These are phyloP conservation scores for Westerdykella ornata DNA, from an alignment of 2,329 filamentous ascomycete genomes.

Conservation along the genomic window DNA sequence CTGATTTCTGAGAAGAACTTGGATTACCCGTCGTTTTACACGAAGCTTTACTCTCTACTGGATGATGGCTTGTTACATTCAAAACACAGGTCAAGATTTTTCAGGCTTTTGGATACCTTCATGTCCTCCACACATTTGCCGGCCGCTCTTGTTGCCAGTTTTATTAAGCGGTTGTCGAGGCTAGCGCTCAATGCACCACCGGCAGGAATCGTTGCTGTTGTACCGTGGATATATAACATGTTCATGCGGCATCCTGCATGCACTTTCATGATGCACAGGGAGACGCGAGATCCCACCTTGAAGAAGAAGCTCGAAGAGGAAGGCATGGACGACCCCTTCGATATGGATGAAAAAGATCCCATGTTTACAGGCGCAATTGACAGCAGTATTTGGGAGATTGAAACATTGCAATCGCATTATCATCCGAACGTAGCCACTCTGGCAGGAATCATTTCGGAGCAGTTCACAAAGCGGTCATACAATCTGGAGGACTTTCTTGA, in stretches of 20 bases:
- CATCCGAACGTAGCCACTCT: conserved; percentile 95
- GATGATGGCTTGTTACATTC: conserved; percentile 84
- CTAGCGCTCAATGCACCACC: conserved; percentile 84
- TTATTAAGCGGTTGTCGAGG: conserved; percentile 86
- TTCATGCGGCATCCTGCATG: conserved; percentile 83
- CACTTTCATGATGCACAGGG: conserved; percentile 93
- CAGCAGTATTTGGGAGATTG: conserved; percentile 90
- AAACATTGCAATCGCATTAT: conserved; percentile 85
- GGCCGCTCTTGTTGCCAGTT: conserved; percentile 83
- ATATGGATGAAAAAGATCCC: conserved; percentile 69
- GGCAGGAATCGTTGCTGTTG: conserved; percentile 75
- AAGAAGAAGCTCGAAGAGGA: conserved; percentile 55
- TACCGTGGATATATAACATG: conserved; percentile 94
- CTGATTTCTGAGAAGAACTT: conserved; percentile 89
- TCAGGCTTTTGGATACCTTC: conserved; percentile 86
- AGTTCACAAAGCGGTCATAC: conserved; percentile 94
- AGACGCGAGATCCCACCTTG: conserved; percentile 52
- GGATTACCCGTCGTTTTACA: conserved; percentile 91
- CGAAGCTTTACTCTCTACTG: conserved; percentile 86
- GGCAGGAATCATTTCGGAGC: conserved; percentile 87
- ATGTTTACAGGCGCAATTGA: conserved; percentile 83
- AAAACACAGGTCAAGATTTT: conserved; percentile 88
- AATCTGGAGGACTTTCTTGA: conserved; percentile 97
- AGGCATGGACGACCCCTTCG: conserved; percentile 69
- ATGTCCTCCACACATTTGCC: conserved; percentile 87